Conservation (phyloP, 2,329 filamentous ascomycete species). For the Penicillium sclerotigenum region DNA sequence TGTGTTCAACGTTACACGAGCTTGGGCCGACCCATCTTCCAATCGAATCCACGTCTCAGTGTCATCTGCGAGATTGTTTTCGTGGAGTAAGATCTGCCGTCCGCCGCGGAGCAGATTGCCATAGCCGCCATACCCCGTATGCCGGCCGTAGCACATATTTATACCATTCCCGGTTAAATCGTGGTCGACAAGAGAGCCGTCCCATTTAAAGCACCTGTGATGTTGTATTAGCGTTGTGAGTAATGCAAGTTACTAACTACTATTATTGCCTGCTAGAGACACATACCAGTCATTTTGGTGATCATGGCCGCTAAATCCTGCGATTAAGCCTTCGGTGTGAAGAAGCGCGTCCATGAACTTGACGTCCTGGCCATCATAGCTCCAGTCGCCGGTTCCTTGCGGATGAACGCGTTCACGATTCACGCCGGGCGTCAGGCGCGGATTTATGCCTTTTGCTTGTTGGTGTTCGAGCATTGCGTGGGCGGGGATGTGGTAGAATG, state of each 20-base stretch:
- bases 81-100: slow-evolving; percentile 53
- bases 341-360: slow-evolving; percentile 63
- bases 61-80: slow-evolving; percentile 43
- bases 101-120: slow-evolving; percentile 62
- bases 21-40: slow-evolving; percentile 53
- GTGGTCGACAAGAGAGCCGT: slow-evolving; percentile 24
- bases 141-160: slow-evolving; percentile 59
- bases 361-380: slow-evolving; percentile 46
- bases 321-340: slow-evolving; percentile 54
- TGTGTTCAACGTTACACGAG: slow-evolving; percentile 54
- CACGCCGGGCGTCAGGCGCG: slow-evolving; percentile 45
- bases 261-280: slow-evolving; percentile 12
- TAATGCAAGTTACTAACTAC: not conserved
- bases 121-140: slow-evolving; percentile 68
- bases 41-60: slow-evolving; percentile 61
- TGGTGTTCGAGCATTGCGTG: slow-evolving; percentile 45
- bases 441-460: slow-evolving; percentile 39
- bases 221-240: not conserved
- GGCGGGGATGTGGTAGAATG: slow-evolving; percentile 55
- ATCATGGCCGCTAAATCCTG: slow-evolving; percentile 63
- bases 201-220: slow-evolving; percentile 41
- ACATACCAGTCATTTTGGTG: slow-evolving; percentile 61
- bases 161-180: slow-evolving; percentile 43
- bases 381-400: slow-evolving; percentile 14
- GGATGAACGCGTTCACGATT: slow-evolving; percentile 45